Conservation (phyloP, 2,329 filamentous ascomycete genomes). For the Lasiodiplodia hormozganensis region DNA sequence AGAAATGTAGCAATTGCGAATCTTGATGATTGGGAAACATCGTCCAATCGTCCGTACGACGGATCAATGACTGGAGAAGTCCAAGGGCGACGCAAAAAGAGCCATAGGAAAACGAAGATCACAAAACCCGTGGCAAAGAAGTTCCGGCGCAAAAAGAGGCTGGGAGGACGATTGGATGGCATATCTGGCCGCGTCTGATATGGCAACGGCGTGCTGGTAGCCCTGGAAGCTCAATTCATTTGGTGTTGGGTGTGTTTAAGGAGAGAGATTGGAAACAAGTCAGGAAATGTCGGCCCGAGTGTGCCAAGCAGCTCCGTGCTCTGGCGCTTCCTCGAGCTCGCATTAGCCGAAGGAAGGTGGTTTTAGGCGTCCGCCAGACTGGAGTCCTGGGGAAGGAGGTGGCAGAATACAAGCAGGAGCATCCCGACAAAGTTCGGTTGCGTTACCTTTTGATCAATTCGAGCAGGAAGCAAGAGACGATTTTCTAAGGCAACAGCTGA, state of each 20-base stretch:
- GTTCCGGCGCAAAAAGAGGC: background rate
- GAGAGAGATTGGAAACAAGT: constrained; percentile 10
- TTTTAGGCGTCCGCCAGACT: background rate
- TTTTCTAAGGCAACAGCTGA: background rate
- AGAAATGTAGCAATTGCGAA: constrained; percentile 50
- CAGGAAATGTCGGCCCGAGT: constrained; percentile 5
- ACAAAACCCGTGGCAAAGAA: background rate
- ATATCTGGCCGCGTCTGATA: constrained; percentile 7
- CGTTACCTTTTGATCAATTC: background rate
- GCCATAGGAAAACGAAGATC: background rate
- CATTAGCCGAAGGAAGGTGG: background rate
- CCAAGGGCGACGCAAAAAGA: background rate
- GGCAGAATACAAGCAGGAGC: background rate
- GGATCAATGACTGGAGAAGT: constrained; percentile 11
- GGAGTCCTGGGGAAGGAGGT: background rate
- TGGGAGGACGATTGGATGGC: constrained; percentile 1
- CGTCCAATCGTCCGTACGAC: constrained; percentile 23
- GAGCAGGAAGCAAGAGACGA: background rate
- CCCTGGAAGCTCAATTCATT: background rate
- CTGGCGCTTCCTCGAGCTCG: background rate
- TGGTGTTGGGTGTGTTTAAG: background rate
- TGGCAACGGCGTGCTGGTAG: background rate
- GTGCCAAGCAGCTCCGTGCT: constrained; percentile 4
- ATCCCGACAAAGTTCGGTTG: no score
- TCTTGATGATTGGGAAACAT: constrained; percentile 22